These are phyloP conservation scores for Fonsecaea monophora DNA, from an alignment of 2,329 filamentous ascomycete genomes.

Conservation along the genomic window DNA sequence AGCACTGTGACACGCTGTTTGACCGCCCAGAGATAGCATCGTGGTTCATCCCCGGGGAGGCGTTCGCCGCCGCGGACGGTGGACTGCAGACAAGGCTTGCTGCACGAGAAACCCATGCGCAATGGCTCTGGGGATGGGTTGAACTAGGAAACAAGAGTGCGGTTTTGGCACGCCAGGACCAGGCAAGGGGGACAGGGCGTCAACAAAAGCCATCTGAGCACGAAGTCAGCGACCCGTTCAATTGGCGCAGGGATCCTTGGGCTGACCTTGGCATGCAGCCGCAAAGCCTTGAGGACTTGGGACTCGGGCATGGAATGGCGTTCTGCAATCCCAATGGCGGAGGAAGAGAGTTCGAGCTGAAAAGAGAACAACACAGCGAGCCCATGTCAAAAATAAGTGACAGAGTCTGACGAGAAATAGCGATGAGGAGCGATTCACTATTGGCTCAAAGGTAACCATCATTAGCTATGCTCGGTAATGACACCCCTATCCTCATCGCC, in stretches of 20 bases:
- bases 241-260: not conserved
- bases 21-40: constrained; percentile 1
- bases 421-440: too few species aligned
- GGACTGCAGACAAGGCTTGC: constrained; percentile 10
- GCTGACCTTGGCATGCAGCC: constrained; percentile 8
- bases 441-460: too few species aligned
- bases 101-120: not conserved
- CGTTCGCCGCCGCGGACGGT: not conserved
- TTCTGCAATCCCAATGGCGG: not conserved
- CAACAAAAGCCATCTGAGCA: not conserved
- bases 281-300: not conserved
- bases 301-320: not conserved
- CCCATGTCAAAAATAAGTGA: too few species aligned
- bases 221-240: not conserved
- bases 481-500: too few species aligned
- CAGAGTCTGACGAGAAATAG: too few species aligned
- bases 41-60: not conserved
- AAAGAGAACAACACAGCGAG: not conserved
- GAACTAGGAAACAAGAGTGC: not conserved
- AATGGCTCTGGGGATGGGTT: not conserved
- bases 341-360: not conserved
- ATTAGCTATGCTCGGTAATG: too few species aligned
- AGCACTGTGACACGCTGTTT: not conserved
- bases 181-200: not conserved
- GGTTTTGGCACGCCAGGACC: not conserved